Evolutionary conservation across 2,329 filamentous ascomycete genomes (phyloP).

Genomic region (Colletotrichum salicis): DNA sequence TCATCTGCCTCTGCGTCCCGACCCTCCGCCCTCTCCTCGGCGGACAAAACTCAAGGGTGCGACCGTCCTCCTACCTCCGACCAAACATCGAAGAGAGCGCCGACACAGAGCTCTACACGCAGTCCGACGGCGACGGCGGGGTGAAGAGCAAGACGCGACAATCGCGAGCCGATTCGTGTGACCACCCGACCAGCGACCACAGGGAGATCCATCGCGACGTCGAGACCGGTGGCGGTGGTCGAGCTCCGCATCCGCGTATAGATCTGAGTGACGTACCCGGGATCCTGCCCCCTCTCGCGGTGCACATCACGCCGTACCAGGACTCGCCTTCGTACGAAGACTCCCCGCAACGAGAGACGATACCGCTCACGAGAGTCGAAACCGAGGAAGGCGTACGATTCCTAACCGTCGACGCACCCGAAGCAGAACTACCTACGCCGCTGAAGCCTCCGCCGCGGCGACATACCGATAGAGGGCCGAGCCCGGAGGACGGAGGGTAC

Average conservation of each 20-base stretch:
- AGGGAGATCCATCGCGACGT: neutral
- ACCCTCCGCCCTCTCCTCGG: slow-evolving; percentile 46
- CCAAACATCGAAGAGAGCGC: neutral
- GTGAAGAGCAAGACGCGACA: neutral
- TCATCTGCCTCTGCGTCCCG: slow-evolving; percentile 52
- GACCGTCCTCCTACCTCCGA: neutral
- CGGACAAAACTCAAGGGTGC: neutral
- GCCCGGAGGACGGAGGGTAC: neutral
- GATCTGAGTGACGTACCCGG: neutral
- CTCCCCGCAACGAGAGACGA: neutral
- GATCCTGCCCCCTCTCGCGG: neutral
- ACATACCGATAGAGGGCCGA: neutral
- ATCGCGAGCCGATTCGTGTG: neutral
- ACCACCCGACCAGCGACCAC: neutral
- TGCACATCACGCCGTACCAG: neutral
- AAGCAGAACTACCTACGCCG: slow-evolving; percentile 9
- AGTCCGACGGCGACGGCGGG: neutral
- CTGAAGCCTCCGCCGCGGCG: slow-evolving; percentile 18
- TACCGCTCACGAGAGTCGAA: slow-evolving; percentile 7
- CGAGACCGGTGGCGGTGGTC: neutral
- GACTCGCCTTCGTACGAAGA: neutral
- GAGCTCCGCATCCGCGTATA: neutral
- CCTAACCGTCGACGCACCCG: neutral
- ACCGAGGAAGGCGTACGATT: slow-evolving; percentile 30
- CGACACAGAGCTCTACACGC: slow-evolving; percentile 9